Percentiles rank a stretch among this genome's conserved stretches.
Evolutionary conservation across 2,329 filamentous ascomycete genomes (phyloP).

Genomic region (Pseudogymnoascus verrucosus): DNA sequence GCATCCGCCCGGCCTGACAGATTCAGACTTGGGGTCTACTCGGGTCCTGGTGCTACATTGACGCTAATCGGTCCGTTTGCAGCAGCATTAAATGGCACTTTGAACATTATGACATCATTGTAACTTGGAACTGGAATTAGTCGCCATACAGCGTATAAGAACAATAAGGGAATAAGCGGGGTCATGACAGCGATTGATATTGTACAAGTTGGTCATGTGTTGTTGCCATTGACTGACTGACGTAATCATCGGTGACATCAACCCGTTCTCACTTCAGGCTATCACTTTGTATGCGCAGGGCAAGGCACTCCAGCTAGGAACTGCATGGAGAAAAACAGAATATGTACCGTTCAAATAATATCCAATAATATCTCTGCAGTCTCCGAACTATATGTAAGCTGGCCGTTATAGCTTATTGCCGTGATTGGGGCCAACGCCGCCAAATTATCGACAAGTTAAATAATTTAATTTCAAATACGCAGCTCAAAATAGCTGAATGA

Average conservation of each 20-base stretch:
- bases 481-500: not conserved
- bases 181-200: not conserved
- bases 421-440: not conserved
- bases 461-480: not conserved
- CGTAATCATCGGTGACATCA: not conserved
- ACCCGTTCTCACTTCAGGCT: not conserved
- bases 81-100: not conserved
- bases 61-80: not conserved
- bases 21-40: not conserved
- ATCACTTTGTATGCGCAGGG: not conserved
- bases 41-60: not conserved
- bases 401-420: not conserved
- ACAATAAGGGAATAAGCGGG: not conserved
- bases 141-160: not conserved
- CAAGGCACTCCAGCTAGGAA: not conserved
- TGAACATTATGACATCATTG: not conserved
- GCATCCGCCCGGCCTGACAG: not conserved
- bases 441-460: not conserved
- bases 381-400: not conserved
- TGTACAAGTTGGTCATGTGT: not conserved
- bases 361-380: not conserved
- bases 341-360: not conserved
- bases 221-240: not conserved
- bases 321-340: not conserved
- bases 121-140: not conserved